phyloP scores from a whole-genome alignment of 306 rosid species.

The Citrullus colocynthis region DNA sequence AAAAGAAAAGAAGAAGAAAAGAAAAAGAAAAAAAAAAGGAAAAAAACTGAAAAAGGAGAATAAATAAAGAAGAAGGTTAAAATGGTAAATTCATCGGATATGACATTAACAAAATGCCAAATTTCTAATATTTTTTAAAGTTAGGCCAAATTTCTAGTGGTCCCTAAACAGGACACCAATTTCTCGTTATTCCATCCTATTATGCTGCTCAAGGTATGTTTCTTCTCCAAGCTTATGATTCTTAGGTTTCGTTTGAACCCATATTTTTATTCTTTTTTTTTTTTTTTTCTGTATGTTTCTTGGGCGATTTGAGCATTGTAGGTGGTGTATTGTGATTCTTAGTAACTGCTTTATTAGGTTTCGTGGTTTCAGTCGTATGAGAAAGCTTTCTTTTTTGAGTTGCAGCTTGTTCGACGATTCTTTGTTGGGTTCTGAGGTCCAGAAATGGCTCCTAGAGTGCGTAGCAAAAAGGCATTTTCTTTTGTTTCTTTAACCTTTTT shows the following conservation, averaged over 20 bases:
- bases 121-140: no score
- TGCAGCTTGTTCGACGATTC: not conserved
- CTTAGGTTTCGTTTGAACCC: not conserved
- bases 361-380: not conserved
- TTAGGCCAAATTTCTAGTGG: no score
- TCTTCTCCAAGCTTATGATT: not conserved
- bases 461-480: constrained; percentile 6
- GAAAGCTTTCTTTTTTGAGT: not conserved
- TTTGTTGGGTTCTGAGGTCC: not conserved
- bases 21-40: no score
- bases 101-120: no score
- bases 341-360: not conserved
- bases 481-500: not conserved
- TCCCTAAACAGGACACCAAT: no score
- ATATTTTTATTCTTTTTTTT: not conserved
- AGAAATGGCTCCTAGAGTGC: constrained; percentile 18
- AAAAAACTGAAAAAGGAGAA: no score
- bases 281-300: not conserved
- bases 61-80: no score
- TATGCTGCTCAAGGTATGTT: not conserved
- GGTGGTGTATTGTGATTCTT: not conserved
- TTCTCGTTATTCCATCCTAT: not conserved
- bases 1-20: no score
- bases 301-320: not conserved
- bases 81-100: no score